Base-by-base conservation (phyloP, 2,329 filamentous ascomycete species). In the Aspergillus sp. region DNA sequence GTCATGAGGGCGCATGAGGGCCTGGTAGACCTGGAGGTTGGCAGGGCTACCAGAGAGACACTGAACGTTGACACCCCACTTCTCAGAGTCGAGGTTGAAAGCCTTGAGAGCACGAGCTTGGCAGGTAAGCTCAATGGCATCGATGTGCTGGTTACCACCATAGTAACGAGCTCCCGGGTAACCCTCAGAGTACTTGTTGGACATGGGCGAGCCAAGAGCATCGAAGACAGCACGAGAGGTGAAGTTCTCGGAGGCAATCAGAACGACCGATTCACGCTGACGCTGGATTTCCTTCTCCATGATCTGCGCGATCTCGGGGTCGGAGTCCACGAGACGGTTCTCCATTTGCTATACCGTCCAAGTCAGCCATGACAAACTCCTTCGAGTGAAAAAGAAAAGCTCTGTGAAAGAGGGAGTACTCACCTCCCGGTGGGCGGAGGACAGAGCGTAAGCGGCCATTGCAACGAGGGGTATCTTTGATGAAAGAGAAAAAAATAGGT, bases 31-130 rank as follows among this genome's bases (percentile, higher is more conserved):
- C 79, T 97, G 90, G 60, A 98, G 78, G 75, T 98, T 98, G 76
- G 93, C 93, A 60, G 93, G 93, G 72, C 85, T 90, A 63, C 93
- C 93, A 66, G 83, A 88, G 66, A 95, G 76, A 72, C 87, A 90
- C 78, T 98, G 93, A 51, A 98, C 93, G 68, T 98, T 98, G 75
- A 98, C 93, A 69, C 93, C 93, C 93, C 93, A 98, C 78, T 94
- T 90, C 59, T 83, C 81, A 15, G 85, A 68, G 74, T 94, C 87
- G 58, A 95, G 75, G 67, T 88, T 81, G 79, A 97, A 98, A 50
- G 90, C 86, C 74, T 88, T 81, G 55, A 98, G 85, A 57, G 93
- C 93, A 74, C 93, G 86, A 71, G 83, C 80, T 79, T 98, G 93
- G 82, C 93, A 98, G 52, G 93, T 86, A 59, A 87, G 81, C 81